These are phyloP conservation scores for Papilionanthe hybrid DNA, from an alignment of 116 monocot species.

Conservation along the genomic window DNA sequence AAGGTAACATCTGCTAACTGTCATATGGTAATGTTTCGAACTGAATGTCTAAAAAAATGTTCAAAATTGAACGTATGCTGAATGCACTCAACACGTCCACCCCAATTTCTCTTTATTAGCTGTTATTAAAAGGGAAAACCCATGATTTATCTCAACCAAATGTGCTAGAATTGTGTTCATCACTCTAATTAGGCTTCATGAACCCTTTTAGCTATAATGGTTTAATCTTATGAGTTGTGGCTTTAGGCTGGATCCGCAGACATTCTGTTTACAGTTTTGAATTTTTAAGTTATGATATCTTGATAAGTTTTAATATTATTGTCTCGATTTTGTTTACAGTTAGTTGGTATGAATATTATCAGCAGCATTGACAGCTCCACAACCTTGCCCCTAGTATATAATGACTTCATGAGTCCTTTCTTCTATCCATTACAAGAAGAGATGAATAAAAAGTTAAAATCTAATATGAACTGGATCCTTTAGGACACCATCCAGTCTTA, in stretches of 20 bases:
- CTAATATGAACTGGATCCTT: neutral
- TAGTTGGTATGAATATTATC: neutral
- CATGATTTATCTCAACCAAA: neutral
- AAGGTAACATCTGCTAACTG: slow-evolving; percentile 51
- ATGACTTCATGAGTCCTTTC: neutral
- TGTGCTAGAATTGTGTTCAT: neutral
- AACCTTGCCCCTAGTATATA: neutral
- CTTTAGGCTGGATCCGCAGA: neutral
- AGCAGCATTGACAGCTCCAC: neutral
- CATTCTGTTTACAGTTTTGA: neutral
- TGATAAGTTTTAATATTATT: too few species aligned
- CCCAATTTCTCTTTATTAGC: neutral
- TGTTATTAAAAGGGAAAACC: neutral
- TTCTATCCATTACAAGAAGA: neutral
- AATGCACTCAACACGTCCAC: neutral
- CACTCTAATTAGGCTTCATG: neutral
- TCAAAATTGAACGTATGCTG: neutral
- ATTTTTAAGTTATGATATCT: too few species aligned
- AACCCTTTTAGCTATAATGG: neutral
- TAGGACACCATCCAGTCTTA: too few species aligned
- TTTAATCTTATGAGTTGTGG: neutral
- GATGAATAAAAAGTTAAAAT: neutral
- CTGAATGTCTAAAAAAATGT: neutral
- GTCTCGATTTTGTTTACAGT: neutral
- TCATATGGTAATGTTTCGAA: neutral